Base-by-base conservation (phyloP, 78 protist species). In the Dictyostelium purpureum region DNA sequence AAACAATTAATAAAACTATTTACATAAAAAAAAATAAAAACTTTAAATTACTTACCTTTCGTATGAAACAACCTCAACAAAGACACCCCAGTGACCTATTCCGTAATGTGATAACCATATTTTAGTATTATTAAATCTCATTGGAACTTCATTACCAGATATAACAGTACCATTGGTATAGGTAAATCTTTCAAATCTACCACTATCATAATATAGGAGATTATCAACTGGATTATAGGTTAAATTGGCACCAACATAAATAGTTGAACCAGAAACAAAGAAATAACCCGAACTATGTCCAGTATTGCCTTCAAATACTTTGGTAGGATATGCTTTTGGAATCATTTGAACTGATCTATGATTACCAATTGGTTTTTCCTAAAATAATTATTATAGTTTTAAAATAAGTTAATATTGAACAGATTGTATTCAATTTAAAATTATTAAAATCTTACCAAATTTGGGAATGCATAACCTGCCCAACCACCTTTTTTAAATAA, bases 401-500 rank as follows among this genome's bases (percentile, higher is more conserved):
- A n/a, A n/a, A n/a, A n/a, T n/a, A n/a, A n/a, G n/a, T n/a, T n/a
- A n/a, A n/a, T n/a, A n/a, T n/a, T n/a, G n/a, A n/a, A n/a, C n/a
- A n/a, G n/a, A n/a, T n/a, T n/a, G n/a, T n/a, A n/a, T n/a, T n/a
- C n/a, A n/a, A n/a, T n/a, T n/a, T n/a, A n/a, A 43, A 43, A 43
- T 7, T 9, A 43, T 43, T 9, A 7, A 4, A 43, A 43, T 9
- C 49, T 9, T 43, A 43, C 61, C 6, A 95, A 76, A 37, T 59
- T 24, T 16, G 96, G 96, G 7, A 94, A 63, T 1, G 96, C 80
- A 54, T 71, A 96, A 52, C 96, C 95, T 6, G 95, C 42, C 94
- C 94, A 96, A 12, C 97, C 97, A 26, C 97, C n/a, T n/a, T n/a
- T n/a, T n/a, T n/a, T n/a, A n/a, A n/a, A n/a, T n/a, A n/a, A n/a